A percentile compares a stretch with the other conserved stretches of the same genome.
Evolutionary conservation across 2,329 filamentous ascomycete genomes (phyloP).

Genomic region (Zasmidium cellare): DNA sequence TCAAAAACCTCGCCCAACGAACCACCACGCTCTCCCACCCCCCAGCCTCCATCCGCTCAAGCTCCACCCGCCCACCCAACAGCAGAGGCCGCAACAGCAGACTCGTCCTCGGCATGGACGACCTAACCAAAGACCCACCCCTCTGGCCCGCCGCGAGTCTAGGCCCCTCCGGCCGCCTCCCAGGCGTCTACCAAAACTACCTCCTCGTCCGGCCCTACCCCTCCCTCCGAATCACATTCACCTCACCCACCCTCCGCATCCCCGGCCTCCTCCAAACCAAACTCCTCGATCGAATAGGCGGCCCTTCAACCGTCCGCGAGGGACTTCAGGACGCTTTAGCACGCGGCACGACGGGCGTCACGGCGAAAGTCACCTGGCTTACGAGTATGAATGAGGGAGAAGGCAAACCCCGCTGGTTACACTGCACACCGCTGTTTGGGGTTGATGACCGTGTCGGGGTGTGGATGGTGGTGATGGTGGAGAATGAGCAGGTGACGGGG

Average conservation of each 20-base stretch:
- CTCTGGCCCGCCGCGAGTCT: slow-evolving; percentile 34
- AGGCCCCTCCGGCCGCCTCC: slow-evolving; percentile 36
- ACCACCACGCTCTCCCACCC: neutral
- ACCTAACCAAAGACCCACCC: slow-evolving; percentile 16
- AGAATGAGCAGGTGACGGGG: slow-evolving; percentile 38
- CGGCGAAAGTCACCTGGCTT: slow-evolving; percentile 46
- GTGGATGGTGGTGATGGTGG: slow-evolving; percentile 50
- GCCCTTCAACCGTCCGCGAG: slow-evolving; percentile 38
- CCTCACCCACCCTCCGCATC: slow-evolving; percentile 65
- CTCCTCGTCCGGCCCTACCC: slow-evolving; percentile 67
- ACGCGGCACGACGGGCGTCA: slow-evolving; percentile 40
- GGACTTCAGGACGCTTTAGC: slow-evolving; percentile 42
- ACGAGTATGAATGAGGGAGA: slow-evolving; percentile 10
- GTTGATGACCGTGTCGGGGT: slow-evolving; percentile 46
- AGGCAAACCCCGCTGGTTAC: slow-evolving; percentile 42
- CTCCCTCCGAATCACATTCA: slow-evolving; percentile 66
- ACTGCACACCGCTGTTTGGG: slow-evolving; percentile 47
- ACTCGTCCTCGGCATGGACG: slow-evolving; percentile 34
- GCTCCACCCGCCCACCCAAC: neutral
- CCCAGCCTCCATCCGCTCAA: slow-evolving; percentile 2
- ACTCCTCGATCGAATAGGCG: slow-evolving; percentile 46
- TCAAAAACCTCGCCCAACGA: slow-evolving; percentile 25
- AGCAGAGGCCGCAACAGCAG: slow-evolving; percentile 8
- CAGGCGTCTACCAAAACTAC: slow-evolving; percentile 49
- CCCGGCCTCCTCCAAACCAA: slow-evolving; percentile 61